Base-by-base conservation (phyloP, 169 alveolate genomes). In the Plasmodium vivax region DNA sequence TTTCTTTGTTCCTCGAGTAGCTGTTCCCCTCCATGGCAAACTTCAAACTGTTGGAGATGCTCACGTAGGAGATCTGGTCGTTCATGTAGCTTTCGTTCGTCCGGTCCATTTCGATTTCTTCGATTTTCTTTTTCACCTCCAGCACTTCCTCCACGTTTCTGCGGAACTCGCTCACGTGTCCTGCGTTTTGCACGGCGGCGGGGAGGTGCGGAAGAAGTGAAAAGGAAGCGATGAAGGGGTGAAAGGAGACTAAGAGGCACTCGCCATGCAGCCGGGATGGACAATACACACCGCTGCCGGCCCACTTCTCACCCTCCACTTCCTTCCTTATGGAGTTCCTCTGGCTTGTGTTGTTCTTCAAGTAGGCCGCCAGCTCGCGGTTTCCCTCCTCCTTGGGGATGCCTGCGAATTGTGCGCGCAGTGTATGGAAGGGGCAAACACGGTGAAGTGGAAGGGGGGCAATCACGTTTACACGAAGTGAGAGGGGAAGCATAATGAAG, bases 111-210 rank as follows among this genome's bases (percentile, higher is more conserved):
- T 90, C 91, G 12, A 82, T 34, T n/a, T 90, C 83, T 34, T 90
- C 92, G 32, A 90, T 90, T 43, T 90, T 71, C 30, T 90, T 90
- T 81, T 90, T 79, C 51, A 90, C 45, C 73, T 90, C 83, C 19
- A 54, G 14, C 3, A 74, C 77, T 81, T 79, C 94, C 30, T 90
- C 91, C 2, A 90, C 90, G 34, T 43, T 82, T 32, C 81, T 82
- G 36, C 74, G 34, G 74, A 81, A 90, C 56, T 82, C 92, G 79
- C 41, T 90, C 54, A 90, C 91, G n/a, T 87, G 73, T n/a, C 80
- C 93, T 87, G 34, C 14, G 47, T 23, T 23, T 23, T 23, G 27
- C 27, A 23, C 27, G 27, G 47, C 3, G 2, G 10, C 14, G 71
- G 19, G 36, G 72, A 51, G 34, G 79, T 38, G 36, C 19, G 16